Evolutionary conservation across 257 asterid genomes (phyloP), one percentile per base, ranked within the genome.

Genomic region (Salvia rosmarinus): DNA sequence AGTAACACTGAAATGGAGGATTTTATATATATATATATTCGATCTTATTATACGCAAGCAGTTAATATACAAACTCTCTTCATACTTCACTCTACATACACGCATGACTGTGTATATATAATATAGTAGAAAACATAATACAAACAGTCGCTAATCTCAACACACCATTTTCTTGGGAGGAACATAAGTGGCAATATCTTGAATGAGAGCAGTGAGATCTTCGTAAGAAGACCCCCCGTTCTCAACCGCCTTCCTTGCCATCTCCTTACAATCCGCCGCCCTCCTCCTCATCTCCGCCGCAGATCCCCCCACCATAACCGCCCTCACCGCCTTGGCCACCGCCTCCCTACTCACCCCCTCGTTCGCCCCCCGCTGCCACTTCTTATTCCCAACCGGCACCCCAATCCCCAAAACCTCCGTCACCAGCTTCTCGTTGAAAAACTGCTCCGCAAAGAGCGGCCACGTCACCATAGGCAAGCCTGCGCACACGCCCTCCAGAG

Each of bases 381-480:
- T 76, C 69, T 77, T 71, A 34, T 17, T 82, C 9, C 83, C 85
- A 0, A 84, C 80, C 0, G 79, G 11, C 21, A 82, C 78, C 9
- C 89, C 89, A n/a, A 57, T 75, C 9, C 64, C 23, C 20, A 84
- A 11, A 3, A 81, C 78, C 7, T 77, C 71, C 3, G 64, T 60
- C 61, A 71, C 78, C 79, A 84, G 23, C 59, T 84, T 81, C 57
- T 84, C 88, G n/a, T 81, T 84, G 25, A 2, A 76, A 47, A 84
- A 84, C 64, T 84, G 89, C 67, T 82, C 87, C 1, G 82, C 85
- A 1, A 68, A 79, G 1, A 73, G 5, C 5, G 89, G 89, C 89
- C 89, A 84, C 20, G 85, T 80, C 35, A 82, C 80, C 87, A 84
- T 79, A 0, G 86, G 87, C 67, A 84, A 61, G 0, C 89, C 87